phyloP scores from a whole-genome alignment of 371 early-diverging fungal species.

The Mortierella sp. region DNA sequence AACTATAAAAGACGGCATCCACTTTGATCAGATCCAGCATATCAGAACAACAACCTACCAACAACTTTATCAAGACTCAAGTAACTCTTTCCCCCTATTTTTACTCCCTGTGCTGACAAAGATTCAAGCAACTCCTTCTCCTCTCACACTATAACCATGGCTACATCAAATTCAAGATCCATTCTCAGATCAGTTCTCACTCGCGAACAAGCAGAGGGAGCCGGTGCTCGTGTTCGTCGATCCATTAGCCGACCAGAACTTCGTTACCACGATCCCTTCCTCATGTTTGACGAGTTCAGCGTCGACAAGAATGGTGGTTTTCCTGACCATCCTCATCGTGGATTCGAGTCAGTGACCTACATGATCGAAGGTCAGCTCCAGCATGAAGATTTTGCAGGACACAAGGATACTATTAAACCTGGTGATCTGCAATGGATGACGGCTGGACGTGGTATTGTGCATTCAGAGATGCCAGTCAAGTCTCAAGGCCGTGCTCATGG shows the following conservation, averaged over 20 bases:
- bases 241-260: conserved; percentile 71
- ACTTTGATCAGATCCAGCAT: too few species aligned
- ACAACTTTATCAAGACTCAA: too few species aligned
- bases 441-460: conserved; percentile 72
- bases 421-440: conserved; percentile 76
- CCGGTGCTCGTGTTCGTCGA: conserved; percentile 65
- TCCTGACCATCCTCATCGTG: conserved; percentile 75
- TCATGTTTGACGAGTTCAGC: conserved; percentile 83
- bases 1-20: too few species aligned
- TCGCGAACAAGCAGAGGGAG: conserved; percentile 28
- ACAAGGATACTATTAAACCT: conserved; percentile 74
- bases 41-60: too few species aligned
- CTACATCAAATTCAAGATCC: conserved; percentile 1
- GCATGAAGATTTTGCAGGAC: conserved; percentile 87
- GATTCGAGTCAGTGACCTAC: conserved; percentile 85
- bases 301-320: conserved; percentile 67
- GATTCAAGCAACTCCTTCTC: too few species aligned
- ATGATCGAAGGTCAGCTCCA: conserved; percentile 75
- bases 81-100: too few species aligned
- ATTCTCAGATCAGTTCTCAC: conserved; percentile 8
- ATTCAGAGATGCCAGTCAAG: conserved; percentile 71
- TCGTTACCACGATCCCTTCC: conserved; percentile 82
- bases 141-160: too few species aligned
- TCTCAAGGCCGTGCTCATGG: conserved; percentile 60
- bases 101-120: too few species aligned